Base-by-base conservation (phyloP, 208 protist species). In the Acanthamoeba lugdunensis region DNA sequence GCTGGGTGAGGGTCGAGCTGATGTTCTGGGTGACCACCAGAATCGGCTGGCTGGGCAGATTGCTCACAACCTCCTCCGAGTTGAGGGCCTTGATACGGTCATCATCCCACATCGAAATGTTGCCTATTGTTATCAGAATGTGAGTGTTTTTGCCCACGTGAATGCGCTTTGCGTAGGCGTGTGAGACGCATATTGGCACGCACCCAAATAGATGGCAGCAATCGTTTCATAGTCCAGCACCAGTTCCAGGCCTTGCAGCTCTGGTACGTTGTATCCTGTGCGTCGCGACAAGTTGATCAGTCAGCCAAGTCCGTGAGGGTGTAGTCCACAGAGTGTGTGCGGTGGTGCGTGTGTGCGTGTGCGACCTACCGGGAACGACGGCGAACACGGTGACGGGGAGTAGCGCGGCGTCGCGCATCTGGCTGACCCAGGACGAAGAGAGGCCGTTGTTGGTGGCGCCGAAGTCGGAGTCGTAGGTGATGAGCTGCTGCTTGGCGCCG, bases 391-490 rank as follows among this genome's bases (percentile, higher is more conserved):
- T 58, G n/a, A 85, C 28, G 21, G 77, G 77, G n/a, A 85, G 48
- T 7, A 85, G 77, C 21, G 18, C 48, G 8, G 50, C 77, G 50
- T 85, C 77, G 16, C 45, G 13, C 77, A 85, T 85, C 28, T 28
- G 14, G 77, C 23, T 30, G 77, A 61, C 16, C 77, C 77, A 85
- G 23, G 14, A 16, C 8, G 0, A 0, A 16, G 77, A 21, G 1
- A 85, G 45, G 2, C 77, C 77, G 45, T 85, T 85, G 77, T 85
- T 37, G 48, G 77, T 85, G 25, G 45, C 77, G 77, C 77, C 77
- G 30, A 85, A 85, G 28, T 85, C 77, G 37, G 45, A 58, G 48
- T 85, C 45, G 28, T 85, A 58, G 25, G 77, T 58, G 11, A 33
- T 37, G 21, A 61, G 77, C n/a, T 85, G 77, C 37, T 58, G 18